Conservation (phyloP, 176 grass and related monocot genomes). For the Tillandsia fasciculata region DNA sequence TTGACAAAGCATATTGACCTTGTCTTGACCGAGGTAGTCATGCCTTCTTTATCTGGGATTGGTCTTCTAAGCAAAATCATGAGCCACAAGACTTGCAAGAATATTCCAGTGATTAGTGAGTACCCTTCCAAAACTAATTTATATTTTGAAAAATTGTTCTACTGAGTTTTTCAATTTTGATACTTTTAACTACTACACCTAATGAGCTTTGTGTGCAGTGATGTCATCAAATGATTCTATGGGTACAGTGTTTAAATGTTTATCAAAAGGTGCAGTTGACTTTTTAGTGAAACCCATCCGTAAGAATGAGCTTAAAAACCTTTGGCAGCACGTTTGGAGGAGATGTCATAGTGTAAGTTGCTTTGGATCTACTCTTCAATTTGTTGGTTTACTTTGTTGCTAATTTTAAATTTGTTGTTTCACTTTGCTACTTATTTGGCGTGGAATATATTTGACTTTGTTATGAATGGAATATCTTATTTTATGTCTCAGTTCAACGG, state of each 20-base stretch:
- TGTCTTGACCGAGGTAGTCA: conserved; percentile 81
- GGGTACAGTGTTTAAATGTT: conserved; percentile 82
- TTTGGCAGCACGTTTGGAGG: conserved; percentile 99
- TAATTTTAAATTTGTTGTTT: too few relatives aligned
- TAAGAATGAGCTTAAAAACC: conserved; percentile 86
- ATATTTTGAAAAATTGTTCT: conserved; percentile 1
- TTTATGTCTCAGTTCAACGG: conserved; percentile 57
- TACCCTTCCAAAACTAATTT: neutral
- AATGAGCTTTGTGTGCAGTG: conserved; percentile 38
- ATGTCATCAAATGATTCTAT: conserved; percentile 98
- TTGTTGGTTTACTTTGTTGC: neutral
- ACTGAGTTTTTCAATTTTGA: neutral
- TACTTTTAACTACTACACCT: neutral
- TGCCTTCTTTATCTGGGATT: conserved; percentile 87
- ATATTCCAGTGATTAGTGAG: conserved; percentile 93
- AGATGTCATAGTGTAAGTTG: conserved; percentile 67
- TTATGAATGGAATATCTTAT: too few relatives aligned
- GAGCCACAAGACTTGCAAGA: conserved; percentile 64
- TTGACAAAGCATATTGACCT: conserved; percentile 63
- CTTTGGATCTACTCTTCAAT: neutral
- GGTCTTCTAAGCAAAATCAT: conserved; percentile 74
- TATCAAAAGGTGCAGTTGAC: conserved; percentile 86
- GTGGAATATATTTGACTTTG: too few relatives aligned
- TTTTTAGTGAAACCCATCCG: conserved; percentile 90
- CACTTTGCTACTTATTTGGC: conserved; percentile 3